Percentiles rank a stretch among this genome's conserved stretches.
phyloP scores from a whole-genome alignment of 1,284 basidiomycete species.

The Ceratobasidium sp. region DNA sequence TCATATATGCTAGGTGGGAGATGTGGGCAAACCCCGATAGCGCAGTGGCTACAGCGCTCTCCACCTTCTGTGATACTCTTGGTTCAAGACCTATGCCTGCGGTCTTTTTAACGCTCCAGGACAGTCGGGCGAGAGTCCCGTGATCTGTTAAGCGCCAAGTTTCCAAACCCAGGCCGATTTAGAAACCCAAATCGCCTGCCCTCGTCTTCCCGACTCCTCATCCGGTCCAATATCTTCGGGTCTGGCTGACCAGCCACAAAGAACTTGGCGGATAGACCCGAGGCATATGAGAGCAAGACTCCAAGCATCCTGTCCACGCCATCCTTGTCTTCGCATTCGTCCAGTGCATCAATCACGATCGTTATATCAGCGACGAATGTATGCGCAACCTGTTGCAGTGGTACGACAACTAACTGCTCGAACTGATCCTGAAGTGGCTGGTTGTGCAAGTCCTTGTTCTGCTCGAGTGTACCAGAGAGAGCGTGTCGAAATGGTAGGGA shows the following conservation, averaged over 20 bases:
- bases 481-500: constrained; percentile 4
- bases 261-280: constrained; percentile 5
- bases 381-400: neutral
- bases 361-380: neutral
- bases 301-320: neutral
- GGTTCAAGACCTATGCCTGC: too few species aligned
- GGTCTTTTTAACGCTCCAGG: too few species aligned
- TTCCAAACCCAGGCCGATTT: too few species aligned
- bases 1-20: too few species aligned
- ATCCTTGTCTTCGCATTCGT: constrained; percentile 14
- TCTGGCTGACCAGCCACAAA: constrained; percentile 1
- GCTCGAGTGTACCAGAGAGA: neutral
- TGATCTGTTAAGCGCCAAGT: too few species aligned
- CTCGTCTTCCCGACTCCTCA: neutral
- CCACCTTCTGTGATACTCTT: too few species aligned
- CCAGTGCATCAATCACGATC: constrained; percentile 33
- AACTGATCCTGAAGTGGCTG: neutral
- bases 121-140: too few species aligned
- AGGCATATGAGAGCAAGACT: neutral
- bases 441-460: neutral
- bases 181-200: too few species aligned
- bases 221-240: neutral
- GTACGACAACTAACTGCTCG: neutral
- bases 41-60: too few species aligned
- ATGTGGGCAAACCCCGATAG: too few species aligned